phyloP scores from a whole-genome alignment of 1,139 yeast species.

The Kluyveromyces sp. region DNA sequence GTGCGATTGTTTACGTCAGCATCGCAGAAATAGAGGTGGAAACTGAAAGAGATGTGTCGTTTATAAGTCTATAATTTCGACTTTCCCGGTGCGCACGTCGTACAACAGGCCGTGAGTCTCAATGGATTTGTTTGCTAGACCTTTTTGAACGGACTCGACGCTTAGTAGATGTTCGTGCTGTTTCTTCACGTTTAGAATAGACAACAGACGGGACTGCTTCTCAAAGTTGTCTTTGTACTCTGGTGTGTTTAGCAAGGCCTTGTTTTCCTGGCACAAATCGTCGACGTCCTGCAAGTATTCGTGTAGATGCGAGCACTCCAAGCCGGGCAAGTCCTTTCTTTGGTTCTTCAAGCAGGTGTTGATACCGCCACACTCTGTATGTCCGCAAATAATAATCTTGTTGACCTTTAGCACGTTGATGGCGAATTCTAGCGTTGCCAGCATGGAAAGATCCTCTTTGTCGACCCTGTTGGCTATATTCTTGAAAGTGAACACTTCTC shows the following conservation, averaged over 20 bases:
- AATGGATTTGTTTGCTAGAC: conserved; percentile 62
- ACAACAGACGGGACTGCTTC: conserved; percentile 55
- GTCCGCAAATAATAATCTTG: conserved; percentile 91
- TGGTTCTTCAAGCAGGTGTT: conserved; percentile 75
- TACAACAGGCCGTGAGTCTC: conserved; percentile 87
- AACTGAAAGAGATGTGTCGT: too few relatives aligned
- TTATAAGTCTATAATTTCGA: conserved; percentile 1
- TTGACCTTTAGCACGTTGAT: conserved; percentile 78
- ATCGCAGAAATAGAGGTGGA: too few relatives aligned
- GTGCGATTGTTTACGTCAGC: too few relatives aligned
- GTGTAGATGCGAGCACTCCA: conserved; percentile 29
- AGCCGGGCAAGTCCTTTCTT: conserved; percentile 50
- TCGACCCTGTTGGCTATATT: conserved; percentile 81
- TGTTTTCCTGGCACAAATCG: conserved; percentile 38
- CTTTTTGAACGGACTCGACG: conserved; percentile 68
- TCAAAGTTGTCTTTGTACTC: conserved; percentile 30
- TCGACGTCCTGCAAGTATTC: conserved; percentile 40
- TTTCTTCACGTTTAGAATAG: conserved; percentile 71
- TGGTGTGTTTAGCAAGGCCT: conserved; percentile 34
- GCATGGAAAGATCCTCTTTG: conserved; percentile 66
- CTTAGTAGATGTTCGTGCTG: conserved; percentile 47
- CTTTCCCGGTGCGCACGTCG: conserved; percentile 67
- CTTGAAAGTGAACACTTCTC: conserved; percentile 90
- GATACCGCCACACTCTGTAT: conserved; percentile 95
- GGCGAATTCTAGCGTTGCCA: conserved; percentile 86